Evolutionary conservation across 2,329 filamentous ascomycete genomes (phyloP).

Genomic region (Sclerotiophoma versabilis): DNA sequence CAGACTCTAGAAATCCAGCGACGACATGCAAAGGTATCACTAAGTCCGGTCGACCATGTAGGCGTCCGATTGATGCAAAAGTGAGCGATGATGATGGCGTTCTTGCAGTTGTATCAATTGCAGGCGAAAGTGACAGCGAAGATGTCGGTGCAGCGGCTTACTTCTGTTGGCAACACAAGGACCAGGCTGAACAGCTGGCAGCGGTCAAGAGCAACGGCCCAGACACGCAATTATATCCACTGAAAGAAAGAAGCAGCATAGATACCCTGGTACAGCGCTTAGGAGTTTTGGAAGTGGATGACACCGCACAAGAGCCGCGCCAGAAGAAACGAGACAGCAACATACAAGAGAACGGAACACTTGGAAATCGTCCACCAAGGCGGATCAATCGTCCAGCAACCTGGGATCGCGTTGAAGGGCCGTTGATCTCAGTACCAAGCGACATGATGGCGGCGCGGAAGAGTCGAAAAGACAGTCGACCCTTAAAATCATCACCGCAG

Average conservation of each 20-base stretch:
- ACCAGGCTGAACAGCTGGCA: slow-evolving; percentile 69
- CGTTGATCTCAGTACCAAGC: slow-evolving; percentile 54
- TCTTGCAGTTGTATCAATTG: slow-evolving; percentile 51
- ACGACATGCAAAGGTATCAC: slow-evolving; percentile 91
- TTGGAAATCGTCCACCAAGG: slow-evolving; percentile 27
- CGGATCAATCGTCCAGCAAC: slow-evolving; percentile 50
- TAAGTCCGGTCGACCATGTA: slow-evolving; percentile 80
- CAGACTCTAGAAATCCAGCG: slow-evolving; percentile 83
- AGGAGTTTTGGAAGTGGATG: slow-evolving; percentile 73
- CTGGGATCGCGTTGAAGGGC: slow-evolving; percentile 55
- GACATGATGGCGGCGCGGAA: slow-evolving; percentile 44
- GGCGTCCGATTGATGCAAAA: slow-evolving; percentile 69
- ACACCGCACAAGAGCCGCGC: slow-evolving; percentile 47
- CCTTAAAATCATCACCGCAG: slow-evolving; percentile 23
- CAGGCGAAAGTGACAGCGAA: slow-evolving; percentile 55
- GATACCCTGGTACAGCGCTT: slow-evolving; percentile 85
- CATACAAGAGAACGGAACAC: slow-evolving; percentile 23
- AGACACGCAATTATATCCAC: slow-evolving; percentile 59
- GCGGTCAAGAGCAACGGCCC: slow-evolving; percentile 27
- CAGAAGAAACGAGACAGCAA: slow-evolving; percentile 38
- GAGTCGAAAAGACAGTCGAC: slow-evolving; percentile 28
- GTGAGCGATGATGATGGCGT: slow-evolving; percentile 48
- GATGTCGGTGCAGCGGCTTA: slow-evolving; percentile 66
- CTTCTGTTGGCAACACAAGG: slow-evolving; percentile 96
- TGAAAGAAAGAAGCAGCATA: slow-evolving; percentile 75